phyloP scores from a whole-genome alignment of 305 asterid genomes.

The Plantago coronopus region DNA sequence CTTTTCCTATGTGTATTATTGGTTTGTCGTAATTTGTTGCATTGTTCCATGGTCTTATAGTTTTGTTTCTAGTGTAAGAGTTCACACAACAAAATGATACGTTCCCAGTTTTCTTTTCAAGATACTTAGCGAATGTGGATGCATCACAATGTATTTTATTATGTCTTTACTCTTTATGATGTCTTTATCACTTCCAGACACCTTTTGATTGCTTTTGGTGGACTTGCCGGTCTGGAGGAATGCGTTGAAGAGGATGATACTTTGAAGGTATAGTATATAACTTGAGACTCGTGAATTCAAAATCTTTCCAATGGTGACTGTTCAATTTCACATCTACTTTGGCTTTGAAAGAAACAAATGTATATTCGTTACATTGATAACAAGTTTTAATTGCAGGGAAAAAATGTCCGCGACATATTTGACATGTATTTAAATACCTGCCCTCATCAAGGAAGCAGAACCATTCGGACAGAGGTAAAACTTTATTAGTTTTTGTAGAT shows the following conservation, averaged over 20 bases:
- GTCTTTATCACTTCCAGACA: conserved; percentile 42
- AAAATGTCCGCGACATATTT: conserved; percentile 55
- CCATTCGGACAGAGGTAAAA: conserved; percentile 86
- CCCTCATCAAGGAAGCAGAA: conserved; percentile 95
- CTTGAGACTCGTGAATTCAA: neutral
- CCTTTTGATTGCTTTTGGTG: conserved; percentile 94
- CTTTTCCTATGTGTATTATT: neutral
- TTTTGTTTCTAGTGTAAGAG: too few species aligned
- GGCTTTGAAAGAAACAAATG: neutral
- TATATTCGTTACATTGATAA: neutral
- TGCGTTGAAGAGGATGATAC: conserved; percentile 72
- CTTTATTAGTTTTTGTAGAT: neutral
- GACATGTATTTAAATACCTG: conserved; percentile 76
- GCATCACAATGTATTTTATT: neutral
- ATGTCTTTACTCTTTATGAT: neutral
- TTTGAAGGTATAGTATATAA: conserved; percentile 48
- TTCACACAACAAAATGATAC: neutral
- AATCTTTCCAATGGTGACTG: neutral
- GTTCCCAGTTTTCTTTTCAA: neutral
- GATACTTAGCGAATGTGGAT: neutral
- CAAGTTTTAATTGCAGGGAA: conserved; percentile 47
- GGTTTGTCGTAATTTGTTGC: neutral
- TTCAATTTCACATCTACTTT: neutral
- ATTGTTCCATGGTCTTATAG: neutral
- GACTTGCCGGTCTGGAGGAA: conserved; percentile 97